phyloP scores from a whole-genome alignment of 2,329 filamentous ascomycete genomes.

The Cordyceps cicadae region DNA sequence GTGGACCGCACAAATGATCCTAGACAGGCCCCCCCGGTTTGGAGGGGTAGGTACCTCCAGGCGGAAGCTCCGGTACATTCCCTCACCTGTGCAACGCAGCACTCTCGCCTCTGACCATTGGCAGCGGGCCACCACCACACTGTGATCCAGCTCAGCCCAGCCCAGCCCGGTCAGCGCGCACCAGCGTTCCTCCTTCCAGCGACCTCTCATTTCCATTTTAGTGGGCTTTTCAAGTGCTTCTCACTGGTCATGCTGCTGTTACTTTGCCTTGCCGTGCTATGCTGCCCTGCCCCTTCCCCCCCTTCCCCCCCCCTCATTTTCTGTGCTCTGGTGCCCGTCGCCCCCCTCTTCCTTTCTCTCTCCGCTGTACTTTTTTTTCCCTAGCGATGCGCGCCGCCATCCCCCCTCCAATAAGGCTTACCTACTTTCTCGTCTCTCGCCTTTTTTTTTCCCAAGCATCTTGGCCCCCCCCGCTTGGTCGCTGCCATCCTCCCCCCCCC shows the following conservation, averaged over 20 bases:
- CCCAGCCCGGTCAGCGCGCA: background rate
- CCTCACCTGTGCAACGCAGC: background rate
- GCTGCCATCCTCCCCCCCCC: conserved; percentile 1
- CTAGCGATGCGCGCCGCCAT: background rate
- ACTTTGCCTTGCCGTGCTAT: background rate
- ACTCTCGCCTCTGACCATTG: background rate
- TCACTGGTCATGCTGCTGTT: background rate
- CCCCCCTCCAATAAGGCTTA: background rate
- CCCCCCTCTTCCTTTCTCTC: conserved; percentile 6
- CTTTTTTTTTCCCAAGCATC: conserved; percentile 8
- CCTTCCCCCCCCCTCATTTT: conserved; percentile 1
- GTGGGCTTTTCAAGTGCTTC: background rate
- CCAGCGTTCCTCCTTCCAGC: background rate
- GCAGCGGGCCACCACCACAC: background rate
- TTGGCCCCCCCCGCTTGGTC: conserved; percentile 6
- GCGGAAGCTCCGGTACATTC: conserved; percentile 2
- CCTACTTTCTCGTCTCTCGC: background rate
- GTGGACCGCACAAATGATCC: background rate
- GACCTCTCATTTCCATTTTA: background rate
- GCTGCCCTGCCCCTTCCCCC: background rate
- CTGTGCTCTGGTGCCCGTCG: background rate
- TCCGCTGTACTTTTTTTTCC: background rate
- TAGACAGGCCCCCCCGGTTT: background rate
- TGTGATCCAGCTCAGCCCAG: background rate
- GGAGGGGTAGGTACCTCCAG: conserved; percentile 8